phyloP scores from a whole-genome alignment of 1,139 yeast species.

The Nadsonia commutata region DNA sequence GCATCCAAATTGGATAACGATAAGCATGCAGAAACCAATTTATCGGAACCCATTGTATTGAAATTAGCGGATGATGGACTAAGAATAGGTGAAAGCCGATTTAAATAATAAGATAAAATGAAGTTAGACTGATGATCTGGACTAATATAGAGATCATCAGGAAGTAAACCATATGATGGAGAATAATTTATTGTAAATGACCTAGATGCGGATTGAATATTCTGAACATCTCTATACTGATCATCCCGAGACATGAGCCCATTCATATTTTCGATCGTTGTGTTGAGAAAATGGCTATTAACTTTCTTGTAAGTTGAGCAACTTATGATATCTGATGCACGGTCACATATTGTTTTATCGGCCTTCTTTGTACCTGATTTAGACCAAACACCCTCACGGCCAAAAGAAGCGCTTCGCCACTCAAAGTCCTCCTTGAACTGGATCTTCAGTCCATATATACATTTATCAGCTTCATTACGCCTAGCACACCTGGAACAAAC shows the following conservation, averaged over 20 bases:
- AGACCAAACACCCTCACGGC: constrained; percentile 1
- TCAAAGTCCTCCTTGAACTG: constrained; percentile 4
- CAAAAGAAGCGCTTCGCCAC: constrained; percentile 1
- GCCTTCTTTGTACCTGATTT: constrained; percentile 2
- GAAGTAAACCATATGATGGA: neutral
- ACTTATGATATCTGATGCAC: too few species aligned
- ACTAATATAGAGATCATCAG: neutral
- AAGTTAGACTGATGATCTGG: neutral
- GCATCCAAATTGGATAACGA: too few species aligned
- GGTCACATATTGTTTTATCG: constrained; percentile 2
- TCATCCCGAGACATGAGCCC: constrained; percentile 1
- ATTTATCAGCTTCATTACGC: constrained; percentile 2
- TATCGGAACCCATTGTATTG: too few species aligned
- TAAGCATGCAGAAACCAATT: too few species aligned
- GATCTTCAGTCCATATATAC: constrained; percentile 2
- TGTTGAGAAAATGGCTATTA: constrained; percentile 1
- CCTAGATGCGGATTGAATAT: neutral
- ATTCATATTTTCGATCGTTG: constrained; percentile 2
- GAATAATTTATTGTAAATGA: neutral
- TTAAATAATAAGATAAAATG: neutral
- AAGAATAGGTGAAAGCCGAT: neutral
- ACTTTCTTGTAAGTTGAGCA: constrained; percentile 5
- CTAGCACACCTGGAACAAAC: constrained; percentile 4
- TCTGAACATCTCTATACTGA: constrained; percentile 1
- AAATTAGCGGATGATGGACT: neutral